A percentile compares a stretch with the other conserved stretches of the same genome.
These are phyloP conservation scores for Cercospora citrullina DNA, from an alignment of 2,329 filamentous ascomycete species.

Conservation along the genomic window DNA sequence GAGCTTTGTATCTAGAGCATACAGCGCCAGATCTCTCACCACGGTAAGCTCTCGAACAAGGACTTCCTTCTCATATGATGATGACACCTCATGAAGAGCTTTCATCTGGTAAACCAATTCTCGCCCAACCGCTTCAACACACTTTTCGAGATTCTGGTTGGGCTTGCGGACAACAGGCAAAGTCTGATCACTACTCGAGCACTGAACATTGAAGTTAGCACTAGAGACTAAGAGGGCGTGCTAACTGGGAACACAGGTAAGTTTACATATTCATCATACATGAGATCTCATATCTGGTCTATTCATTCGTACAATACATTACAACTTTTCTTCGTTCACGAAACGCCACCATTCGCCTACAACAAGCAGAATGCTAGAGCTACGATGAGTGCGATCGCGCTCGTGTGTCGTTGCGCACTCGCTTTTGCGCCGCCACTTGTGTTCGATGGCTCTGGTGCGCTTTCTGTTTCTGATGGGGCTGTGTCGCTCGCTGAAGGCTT, in stretches of 20 bases:
- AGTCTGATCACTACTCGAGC: conserved; percentile 44
- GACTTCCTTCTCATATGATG: background rate
- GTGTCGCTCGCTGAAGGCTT: background rate
- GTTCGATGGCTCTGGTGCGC: background rate
- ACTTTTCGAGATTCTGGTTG: conserved; percentile 48
- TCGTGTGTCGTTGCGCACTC: background rate
- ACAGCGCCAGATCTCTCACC: background rate
- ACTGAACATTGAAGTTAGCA: too few relatives aligned
- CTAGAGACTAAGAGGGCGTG: too few relatives aligned
- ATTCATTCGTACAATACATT: background rate
- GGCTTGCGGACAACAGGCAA: conserved; percentile 52
- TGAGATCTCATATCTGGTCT: background rate
- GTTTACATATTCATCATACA: background rate
- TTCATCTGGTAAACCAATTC: conserved; percentile 53
- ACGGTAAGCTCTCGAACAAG: conserved; percentile 7
- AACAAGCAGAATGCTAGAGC: background rate
- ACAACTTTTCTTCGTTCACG: background rate
- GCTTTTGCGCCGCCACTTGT: background rate
- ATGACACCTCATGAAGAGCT: conserved; percentile 35
- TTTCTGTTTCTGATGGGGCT: background rate
- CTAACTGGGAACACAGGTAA: background rate
- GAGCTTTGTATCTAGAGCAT: background rate
- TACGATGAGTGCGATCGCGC: background rate
- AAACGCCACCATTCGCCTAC: background rate
- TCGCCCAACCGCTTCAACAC: conserved; percentile 48